Evolutionary conservation across 202 grass and related monocot genomes (phyloP).

Genomic region (Saccharum hybrid): DNA sequence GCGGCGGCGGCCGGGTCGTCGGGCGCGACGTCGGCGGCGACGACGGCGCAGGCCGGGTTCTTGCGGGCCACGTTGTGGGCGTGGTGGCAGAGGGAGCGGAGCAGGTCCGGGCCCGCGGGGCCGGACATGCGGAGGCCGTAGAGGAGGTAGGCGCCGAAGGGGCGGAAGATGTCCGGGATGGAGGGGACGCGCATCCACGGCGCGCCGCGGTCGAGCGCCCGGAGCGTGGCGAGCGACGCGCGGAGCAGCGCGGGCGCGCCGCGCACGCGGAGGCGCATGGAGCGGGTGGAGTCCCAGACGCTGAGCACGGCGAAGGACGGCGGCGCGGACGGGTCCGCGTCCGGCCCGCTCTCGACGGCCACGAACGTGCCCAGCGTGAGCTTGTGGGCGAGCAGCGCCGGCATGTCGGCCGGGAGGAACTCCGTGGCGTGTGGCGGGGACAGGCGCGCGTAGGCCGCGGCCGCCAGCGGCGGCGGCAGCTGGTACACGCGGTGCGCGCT

Average conservation of each 20-base stretch:
- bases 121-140: slow-evolving; percentile 75
- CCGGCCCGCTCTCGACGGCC: slow-evolving; percentile 39
- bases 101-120: slow-evolving; percentile 50
- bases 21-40: slow-evolving; percentile 57
- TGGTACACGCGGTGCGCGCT: slow-evolving; percentile 33
- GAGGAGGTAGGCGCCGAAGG: slow-evolving; percentile 71
- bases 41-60: slow-evolving; percentile 59
- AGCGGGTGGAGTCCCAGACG: slow-evolving; percentile 67
- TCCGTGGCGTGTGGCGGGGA: slow-evolving; percentile 50
- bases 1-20: slow-evolving; percentile 59
- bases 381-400: slow-evolving; percentile 70
- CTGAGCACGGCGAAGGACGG: slow-evolving; percentile 65
- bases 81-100: slow-evolving; percentile 62
- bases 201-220: slow-evolving; percentile 50
- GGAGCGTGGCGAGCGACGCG: slow-evolving; percentile 52
- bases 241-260: slow-evolving; percentile 50
- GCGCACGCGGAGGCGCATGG: slow-evolving; percentile 50
- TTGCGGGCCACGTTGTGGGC: slow-evolving; percentile 63
- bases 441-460: slow-evolving; percentile 50
- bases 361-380: slow-evolving; percentile 78
- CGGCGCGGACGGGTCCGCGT: slow-evolving; percentile 25
- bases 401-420: slow-evolving; percentile 90
- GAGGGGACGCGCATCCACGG: slow-evolving; percentile 74
- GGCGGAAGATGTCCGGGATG: slow-evolving; percentile 67
- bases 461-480: slow-evolving; percentile 49